Evolutionary conservation across 129 eudicot genomes (phyloP).

Genomic region (Lonicera japonica): DNA sequence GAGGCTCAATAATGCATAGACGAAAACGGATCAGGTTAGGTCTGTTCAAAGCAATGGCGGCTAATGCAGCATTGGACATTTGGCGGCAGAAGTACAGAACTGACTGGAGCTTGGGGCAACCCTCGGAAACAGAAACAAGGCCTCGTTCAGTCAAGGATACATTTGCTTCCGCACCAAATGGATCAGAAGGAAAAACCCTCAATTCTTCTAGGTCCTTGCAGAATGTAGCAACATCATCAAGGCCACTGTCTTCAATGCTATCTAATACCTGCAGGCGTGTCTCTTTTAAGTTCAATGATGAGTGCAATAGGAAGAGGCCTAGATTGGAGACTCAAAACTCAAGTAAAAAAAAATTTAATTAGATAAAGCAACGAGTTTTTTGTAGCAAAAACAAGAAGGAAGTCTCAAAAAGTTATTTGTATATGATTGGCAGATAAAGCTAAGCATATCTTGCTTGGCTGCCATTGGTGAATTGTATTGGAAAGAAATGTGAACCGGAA

Average conservation of each 20-base stretch:
- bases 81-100: constrained; percentile 90
- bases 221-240: constrained; percentile 51
- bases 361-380: neutral
- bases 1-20: constrained; percentile 80
- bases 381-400: neutral
- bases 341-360: no score
- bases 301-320: neutral
- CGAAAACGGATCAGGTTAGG: constrained; percentile 76
- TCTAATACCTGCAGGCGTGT: constrained; percentile 62
- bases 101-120: constrained; percentile 81
- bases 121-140: constrained; percentile 73
- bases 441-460: no score
- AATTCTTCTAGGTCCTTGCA: constrained; percentile 79
- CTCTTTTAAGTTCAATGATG: neutral
- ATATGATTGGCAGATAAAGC: no score
- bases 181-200: constrained; percentile 90
- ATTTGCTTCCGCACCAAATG: constrained; percentile 63
- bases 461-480: no score
- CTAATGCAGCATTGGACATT: constrained; percentile 72
- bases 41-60: constrained; percentile 66
- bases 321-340: no score
- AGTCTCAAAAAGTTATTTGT: no score
- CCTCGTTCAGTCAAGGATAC: constrained; percentile 79
- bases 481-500: no score
- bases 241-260: constrained; percentile 86